These are phyloP conservation scores for Colletotrichum abscissum DNA, from an alignment of 2,329 filamentous ascomycete species.

Conservation along the genomic window DNA sequence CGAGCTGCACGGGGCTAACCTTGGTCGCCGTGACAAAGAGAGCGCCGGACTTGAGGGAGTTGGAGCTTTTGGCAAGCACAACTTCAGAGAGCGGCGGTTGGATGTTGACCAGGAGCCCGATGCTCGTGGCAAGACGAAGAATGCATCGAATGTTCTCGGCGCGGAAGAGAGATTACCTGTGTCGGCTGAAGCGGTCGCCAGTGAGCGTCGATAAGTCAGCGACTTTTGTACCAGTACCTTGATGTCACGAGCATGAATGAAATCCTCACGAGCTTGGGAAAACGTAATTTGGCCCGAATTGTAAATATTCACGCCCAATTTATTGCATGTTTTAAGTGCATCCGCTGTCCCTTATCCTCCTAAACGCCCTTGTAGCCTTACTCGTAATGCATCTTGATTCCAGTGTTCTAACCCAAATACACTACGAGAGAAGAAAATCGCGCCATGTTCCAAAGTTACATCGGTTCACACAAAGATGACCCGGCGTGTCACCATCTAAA, in stretches of 20 bases:
- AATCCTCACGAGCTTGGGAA: neutral
- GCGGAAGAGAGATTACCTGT: conserved; percentile 41
- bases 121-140: conserved; percentile 38
- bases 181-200: conserved; percentile 41
- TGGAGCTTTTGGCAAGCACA: conserved; percentile 45
- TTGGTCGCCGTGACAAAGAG: conserved; percentile 46
- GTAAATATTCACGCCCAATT: neutral
- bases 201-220: conserved; percentile 29
- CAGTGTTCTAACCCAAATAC: neutral
- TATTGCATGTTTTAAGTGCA: neutral
- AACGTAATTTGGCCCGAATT: neutral
- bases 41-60: conserved; percentile 52
- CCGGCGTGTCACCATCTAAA: neutral
- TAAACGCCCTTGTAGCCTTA: neutral
- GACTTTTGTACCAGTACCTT: conserved; percentile 14
- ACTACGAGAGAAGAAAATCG: neutral
- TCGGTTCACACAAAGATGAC: neutral
- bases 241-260: neutral
- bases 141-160: conserved; percentile 37
- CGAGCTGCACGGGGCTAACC: conserved; percentile 52
- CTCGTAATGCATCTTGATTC: neutral
- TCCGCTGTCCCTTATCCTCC: neutral
- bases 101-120: conserved; percentile 43
- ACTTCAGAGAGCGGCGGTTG: conserved; percentile 43
- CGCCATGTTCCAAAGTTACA: neutral